Evolutionary conservation across 2,329 filamentous ascomycete genomes (phyloP).

Genomic region (Chaetomium globosum): DNA sequence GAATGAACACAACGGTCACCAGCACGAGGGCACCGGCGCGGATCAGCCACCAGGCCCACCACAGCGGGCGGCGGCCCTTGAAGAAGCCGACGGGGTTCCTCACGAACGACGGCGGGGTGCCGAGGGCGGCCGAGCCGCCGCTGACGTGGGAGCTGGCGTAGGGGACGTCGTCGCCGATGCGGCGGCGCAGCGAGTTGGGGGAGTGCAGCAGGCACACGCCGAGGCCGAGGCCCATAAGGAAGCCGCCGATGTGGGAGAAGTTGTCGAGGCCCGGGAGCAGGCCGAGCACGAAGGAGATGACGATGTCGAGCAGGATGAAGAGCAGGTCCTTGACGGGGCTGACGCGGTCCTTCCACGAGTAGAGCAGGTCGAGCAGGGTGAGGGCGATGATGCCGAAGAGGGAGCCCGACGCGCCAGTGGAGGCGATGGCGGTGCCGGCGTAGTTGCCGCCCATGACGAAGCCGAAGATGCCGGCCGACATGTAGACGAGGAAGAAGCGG

Average conservation of each 20-base stretch:
- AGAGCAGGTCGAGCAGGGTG: constrained; percentile 83
- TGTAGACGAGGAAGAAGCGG: constrained; percentile 86
- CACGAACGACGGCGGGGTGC: constrained; percentile 57
- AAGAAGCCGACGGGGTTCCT: constrained; percentile 77
- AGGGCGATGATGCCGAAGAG: constrained; percentile 92
- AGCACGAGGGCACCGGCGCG: constrained; percentile 75
- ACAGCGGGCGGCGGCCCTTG: constrained; percentile 85
- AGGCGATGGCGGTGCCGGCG: constrained; percentile 77
- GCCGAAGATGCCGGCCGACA: constrained; percentile 90
- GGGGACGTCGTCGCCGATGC: constrained; percentile 70
- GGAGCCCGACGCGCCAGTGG: constrained; percentile 84
- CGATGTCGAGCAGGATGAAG: constrained; percentile 81
- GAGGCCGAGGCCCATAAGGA: constrained; percentile 85
- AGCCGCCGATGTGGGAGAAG: constrained; percentile 95
- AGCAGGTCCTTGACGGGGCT: constrained; percentile 81
- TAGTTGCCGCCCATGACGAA: constrained; percentile 95
- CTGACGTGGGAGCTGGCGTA: constrained; percentile 67
- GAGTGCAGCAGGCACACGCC: constrained; percentile 88
- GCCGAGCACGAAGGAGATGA: constrained; percentile 89
- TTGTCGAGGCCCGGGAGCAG: constrained; percentile 93
- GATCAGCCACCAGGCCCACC: constrained; percentile 98
- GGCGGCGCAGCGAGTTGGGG: constrained; percentile 74
- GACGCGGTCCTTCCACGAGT: constrained; percentile 81
- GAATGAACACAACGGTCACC: constrained; percentile 82
- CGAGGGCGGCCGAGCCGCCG: constrained; percentile 48